Evolutionary conservation across 176 grass and related monocot genomes (phyloP), one percentile per base, ranked within the genome.

Genomic region (Echinochloa phyllopogon): DNA sequence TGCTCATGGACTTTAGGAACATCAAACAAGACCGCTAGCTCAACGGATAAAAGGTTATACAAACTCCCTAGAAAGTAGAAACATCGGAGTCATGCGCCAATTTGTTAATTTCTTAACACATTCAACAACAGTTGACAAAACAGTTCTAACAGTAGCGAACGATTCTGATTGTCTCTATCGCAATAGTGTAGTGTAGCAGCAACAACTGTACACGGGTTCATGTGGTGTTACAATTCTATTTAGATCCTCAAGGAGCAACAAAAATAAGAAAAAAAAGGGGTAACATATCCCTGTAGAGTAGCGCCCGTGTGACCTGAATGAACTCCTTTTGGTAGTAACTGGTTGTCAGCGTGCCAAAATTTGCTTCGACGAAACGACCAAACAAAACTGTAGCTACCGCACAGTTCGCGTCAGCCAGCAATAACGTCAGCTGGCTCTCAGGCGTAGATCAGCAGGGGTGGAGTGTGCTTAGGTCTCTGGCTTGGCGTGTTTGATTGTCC

Each of bases 301-400:
- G 3, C 60, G 13, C 61, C 42, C 41, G 74, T 16, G 49, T 69
- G 68, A 84, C 75, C 60, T 40, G 48, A 51, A 84, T 76, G 72
- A 38, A 57, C 84, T 9, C 65, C 64, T 2, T 36, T 80, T 59
- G 18, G 79, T 83, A 48, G 5, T 49, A 69, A 73, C 70, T 5
- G 44, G 84, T 60, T 65, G 74, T 84, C 80, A 90, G 80, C 75
- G 44, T 79, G 75, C 75, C 50, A 91, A 87, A 87, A 87, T 75
- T 37, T n/a, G 69, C 5, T 50, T 24, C 8, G 9, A 65, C 29
- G 67, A 55, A 58, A 56, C 36, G 5, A 58, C 60, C 59, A 63
- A 69, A 79, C 89, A 75, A 79, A 90, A 79, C 15, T 84, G 74
- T 47, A 73, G 73, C 6, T 15, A 57, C 21, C 41, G 8, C 67